Evolutionary conservation across 345 rosid species (phyloP), one percentile per base, ranked within the genome.

Genomic region (Bretschneidera sinensis): DNA sequence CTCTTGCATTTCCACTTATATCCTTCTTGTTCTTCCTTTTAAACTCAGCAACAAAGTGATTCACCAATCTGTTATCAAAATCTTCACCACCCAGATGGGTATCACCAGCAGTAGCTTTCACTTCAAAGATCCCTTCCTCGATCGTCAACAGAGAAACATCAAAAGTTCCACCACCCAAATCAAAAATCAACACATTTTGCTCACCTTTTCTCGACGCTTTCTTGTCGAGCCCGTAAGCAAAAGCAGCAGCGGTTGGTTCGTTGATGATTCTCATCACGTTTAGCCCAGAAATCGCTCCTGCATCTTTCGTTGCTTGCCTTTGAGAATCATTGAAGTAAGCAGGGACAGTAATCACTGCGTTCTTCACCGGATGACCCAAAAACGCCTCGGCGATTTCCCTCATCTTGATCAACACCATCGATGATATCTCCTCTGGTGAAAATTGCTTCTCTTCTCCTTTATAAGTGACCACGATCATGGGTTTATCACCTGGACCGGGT

Each of bases 51-150:
- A 77, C 92, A 64, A 85, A 85, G 63, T 83, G 92, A 54, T 81
- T 83, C 54, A 85, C 88, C 57, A 85, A 68, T 15, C 94, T 82
- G 59, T 84, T 84, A 4, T 86, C 94, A 24, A 84, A 86, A 55
- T 86, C 94, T 33, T 86, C 91, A 54, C 91, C 91, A 0, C 91
- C 88, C 5, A 85, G 80, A 49, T 85, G 92, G 13, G 92, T 83
- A 56, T 85, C 92, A 28, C 88, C 92, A 0, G 87, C 87, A 0
- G 87, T 84, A 1, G 87, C 85, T 77, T 81, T 84, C 47, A 84
- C 90, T 59, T 84, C 90, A 8, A 84, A 84, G 22, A 84, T 80
- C 39, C 90, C 90, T 65, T 82, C 91, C 31, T 85, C 91, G 43
- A 85, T 85, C 24, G 88, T 85, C 25, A 85, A 71, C 43, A 82